A percentile compares a stretch with the other conserved stretches of the same genome.
Conservation (phyloP, 148 eudicot genomes). For the Cornus controversa region DNA sequence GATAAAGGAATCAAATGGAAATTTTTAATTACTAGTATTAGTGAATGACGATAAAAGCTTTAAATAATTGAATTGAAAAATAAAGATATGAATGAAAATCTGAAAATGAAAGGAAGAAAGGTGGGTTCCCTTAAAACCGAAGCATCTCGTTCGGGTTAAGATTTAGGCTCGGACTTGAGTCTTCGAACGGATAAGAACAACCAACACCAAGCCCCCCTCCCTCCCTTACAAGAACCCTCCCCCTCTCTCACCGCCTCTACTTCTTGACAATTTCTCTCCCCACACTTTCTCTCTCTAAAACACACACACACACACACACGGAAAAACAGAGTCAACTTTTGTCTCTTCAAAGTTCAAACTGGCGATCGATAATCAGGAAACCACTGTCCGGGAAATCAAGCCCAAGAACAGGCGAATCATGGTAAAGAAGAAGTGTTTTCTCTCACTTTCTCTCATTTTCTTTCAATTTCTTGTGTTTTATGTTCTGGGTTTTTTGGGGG, state of each 20-base stretch:
- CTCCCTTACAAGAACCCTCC: slow-evolving; percentile 12
- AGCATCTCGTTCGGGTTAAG: slow-evolving; percentile 44
- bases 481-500: neutral
- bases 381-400: slow-evolving; percentile 65
- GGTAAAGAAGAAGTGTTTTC: slow-evolving; percentile 30
- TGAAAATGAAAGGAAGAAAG: slow-evolving; percentile 19
- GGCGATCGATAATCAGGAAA: slow-evolving; percentile 82
- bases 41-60: slow-evolving; percentile 11
- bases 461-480: neutral
- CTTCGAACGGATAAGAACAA: slow-evolving; percentile 41
- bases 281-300: slow-evolving; percentile 21
- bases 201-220: neutral
- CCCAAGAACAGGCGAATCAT: slow-evolving; percentile 77
- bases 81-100: neutral
- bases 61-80: neutral
- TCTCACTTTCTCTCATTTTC: neutral
- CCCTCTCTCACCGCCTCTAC: slow-evolving; percentile 23
- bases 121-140: slow-evolving; percentile 51
- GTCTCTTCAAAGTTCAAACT: slow-evolving; percentile 38
- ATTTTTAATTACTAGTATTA: neutral
- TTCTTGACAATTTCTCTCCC: slow-evolving; percentile 9
- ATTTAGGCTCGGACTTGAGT: slow-evolving; percentile 24
- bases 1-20: slow-evolving; percentile 11
- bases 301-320: neutral
- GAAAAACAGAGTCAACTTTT: slow-evolving; percentile 5